These are phyloP conservation scores for Populus alba DNA, from an alignment of 345 rosid species.

Conservation along the genomic window DNA sequence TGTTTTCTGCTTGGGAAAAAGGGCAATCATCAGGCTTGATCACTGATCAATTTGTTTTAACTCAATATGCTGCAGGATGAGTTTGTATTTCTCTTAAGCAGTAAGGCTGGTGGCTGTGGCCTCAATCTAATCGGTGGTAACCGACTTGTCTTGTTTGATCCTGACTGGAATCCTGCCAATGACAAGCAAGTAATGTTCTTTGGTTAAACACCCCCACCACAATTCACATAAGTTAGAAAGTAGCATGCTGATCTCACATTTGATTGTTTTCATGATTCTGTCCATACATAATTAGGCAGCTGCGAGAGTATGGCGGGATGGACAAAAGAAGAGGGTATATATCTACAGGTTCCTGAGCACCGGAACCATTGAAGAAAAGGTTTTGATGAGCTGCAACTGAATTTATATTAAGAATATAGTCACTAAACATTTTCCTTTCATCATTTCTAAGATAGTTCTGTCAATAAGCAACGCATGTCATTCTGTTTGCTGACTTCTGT, in stretches of 20 bases:
- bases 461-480: neutral
- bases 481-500: conserved; percentile 19
- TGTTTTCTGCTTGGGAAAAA: neutral
- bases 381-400: conserved; percentile 20
- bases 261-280: conserved; percentile 20
- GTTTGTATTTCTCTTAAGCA: conserved; percentile 94
- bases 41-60: conserved; percentile 1
- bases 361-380: conserved; percentile 99
- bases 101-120: conserved; percentile 99
- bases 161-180: conserved; percentile 99
- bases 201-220: neutral
- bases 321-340: conserved; percentile 96
- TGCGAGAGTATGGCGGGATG: conserved; percentile 99
- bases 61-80: conserved; percentile 59
- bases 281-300: conserved; percentile 65
- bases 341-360: conserved; percentile 92
- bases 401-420: neutral
- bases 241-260: conserved; percentile 17
- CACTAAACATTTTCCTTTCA: neutral
- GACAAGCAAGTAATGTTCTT: conserved; percentile 78
- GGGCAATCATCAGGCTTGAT: neutral
- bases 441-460: neutral
- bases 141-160: conserved; percentile 92
- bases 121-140: conserved; percentile 93
- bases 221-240: neutral